phyloP scores from a whole-genome alignment of 306 rosid species.

The Parietaria judaica region DNA sequence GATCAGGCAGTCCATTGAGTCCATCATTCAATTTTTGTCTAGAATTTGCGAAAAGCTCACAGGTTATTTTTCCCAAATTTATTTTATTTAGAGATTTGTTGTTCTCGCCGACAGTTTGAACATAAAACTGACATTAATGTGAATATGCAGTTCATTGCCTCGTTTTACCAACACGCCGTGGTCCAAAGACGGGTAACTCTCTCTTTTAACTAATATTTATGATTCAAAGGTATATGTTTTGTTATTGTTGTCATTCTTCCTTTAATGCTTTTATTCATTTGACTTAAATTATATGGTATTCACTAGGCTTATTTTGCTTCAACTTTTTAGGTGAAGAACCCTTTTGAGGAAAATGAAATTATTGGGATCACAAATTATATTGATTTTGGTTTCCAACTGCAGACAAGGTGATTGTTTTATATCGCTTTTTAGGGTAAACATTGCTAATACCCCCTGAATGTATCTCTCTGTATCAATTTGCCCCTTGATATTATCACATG shows the following conservation, averaged over 20 bases:
- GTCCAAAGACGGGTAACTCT: constrained; percentile 86
- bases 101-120: neutral
- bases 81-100: constrained; percentile 11
- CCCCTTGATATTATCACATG: no score
- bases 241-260: constrained; percentile 9
- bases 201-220: neutral
- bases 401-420: constrained; percentile 44
- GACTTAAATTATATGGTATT: constrained; percentile 6
- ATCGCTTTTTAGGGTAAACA: neutral
- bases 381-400: constrained; percentile 93
- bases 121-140: constrained; percentile 21
- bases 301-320: constrained; percentile 21
- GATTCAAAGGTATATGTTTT: no score
- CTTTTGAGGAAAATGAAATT: constrained; percentile 60
- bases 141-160: constrained; percentile 76
- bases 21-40: constrained; percentile 88
- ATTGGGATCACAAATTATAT: constrained; percentile 95
- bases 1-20: constrained; percentile 80
- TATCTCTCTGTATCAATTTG: no score
- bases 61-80: constrained; percentile 34
- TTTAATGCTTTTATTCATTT: neutral
- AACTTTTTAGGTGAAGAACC: constrained; percentile 79
- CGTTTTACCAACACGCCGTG: constrained; percentile 93
- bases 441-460: neutral
- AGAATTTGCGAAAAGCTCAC: constrained; percentile 70